Evolutionary conservation across 768 basidiomycete species (phyloP), one percentile per base, ranked within the genome.

Genomic region (Paxillus rubicundulus): DNA sequence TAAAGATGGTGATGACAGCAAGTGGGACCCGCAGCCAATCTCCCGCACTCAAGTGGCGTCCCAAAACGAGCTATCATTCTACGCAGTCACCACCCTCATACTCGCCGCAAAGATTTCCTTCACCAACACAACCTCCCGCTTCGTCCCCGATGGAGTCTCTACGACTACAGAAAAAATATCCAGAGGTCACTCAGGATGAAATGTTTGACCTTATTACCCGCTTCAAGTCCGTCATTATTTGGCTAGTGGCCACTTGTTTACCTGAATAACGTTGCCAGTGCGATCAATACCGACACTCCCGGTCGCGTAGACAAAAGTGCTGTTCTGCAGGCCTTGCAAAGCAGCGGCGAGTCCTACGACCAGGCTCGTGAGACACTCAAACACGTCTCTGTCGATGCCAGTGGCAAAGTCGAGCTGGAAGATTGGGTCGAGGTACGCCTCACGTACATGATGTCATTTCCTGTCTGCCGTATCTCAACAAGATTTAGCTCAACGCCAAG

Each of bases 321-420:
- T 4, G 89, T 93, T 12, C 76, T 98, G 41, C 86, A 88, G 3
- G 80, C 86, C 3, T 67, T 98, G 14, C 87, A 95, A 63, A 69
- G 82, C 16, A 82, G 80, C 36, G 95, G 95, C 48, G 84, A 94
- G 67, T 90, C 90, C 2, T 98, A 98, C 64, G 95, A 98, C 74
- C 75, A 85, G 58, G 93, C 86, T 4, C 75, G 90, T 61, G 90
- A 92, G 70, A 91, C 95, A 0, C 76, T 99, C 69, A 99, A 99
- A 74, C 81, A 86, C 60, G 95, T 98, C 65, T 89, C 86, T 53
- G 85, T 98, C 45, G 96, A 98, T 69, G 87, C 96, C 5, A 92
- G 89, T 69, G 96, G 97, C 41, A 92, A 93, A 70, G 86, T 99
- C 53, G 97, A 98, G 70, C 74, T 98, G 53, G 97, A 98, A 60